Evolutionary conservation across 139 green algal species (phyloP).

Genomic region (Micractinium conductrix): DNA sequence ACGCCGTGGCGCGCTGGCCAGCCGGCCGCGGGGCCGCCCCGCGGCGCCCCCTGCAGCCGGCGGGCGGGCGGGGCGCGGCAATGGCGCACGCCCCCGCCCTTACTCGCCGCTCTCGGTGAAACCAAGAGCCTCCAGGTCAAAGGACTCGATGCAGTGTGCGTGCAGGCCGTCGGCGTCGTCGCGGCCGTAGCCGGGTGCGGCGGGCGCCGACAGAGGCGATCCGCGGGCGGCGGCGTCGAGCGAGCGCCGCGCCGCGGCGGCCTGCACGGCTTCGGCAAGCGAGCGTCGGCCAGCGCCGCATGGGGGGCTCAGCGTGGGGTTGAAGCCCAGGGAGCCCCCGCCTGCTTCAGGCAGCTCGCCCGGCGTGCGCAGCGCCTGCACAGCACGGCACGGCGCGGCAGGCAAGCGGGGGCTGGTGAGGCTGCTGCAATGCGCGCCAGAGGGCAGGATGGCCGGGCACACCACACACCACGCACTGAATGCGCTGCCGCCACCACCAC

Average conservation of each 20-base stretch:
- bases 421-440: too few species aligned
- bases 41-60: too few species aligned
- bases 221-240: background rate
- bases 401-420: too few species aligned
- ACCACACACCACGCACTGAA: too few species aligned
- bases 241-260: background rate
- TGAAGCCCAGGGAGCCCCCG: background rate
- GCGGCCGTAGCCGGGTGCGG: background rate
- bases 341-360: background rate
- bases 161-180: background rate
- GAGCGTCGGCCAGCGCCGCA: background rate
- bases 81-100: background rate
- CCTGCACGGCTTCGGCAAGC: background rate
- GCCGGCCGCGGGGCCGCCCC: too few species aligned
- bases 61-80: too few species aligned
- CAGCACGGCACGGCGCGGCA: too few species aligned
- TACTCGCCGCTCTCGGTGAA: constrained; percentile 23
- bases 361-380: constrained; percentile 11
- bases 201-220: background rate
- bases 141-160: constrained; percentile 1
- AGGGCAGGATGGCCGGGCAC: too few species aligned
- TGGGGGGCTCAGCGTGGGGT: background rate
- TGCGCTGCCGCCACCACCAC: too few species aligned
- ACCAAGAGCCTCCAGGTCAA: constrained; percentile 21
- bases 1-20: too few species aligned